Conservation (phyloP, 768 basidiomycete genomes). For the Tulasnella sp. region DNA sequence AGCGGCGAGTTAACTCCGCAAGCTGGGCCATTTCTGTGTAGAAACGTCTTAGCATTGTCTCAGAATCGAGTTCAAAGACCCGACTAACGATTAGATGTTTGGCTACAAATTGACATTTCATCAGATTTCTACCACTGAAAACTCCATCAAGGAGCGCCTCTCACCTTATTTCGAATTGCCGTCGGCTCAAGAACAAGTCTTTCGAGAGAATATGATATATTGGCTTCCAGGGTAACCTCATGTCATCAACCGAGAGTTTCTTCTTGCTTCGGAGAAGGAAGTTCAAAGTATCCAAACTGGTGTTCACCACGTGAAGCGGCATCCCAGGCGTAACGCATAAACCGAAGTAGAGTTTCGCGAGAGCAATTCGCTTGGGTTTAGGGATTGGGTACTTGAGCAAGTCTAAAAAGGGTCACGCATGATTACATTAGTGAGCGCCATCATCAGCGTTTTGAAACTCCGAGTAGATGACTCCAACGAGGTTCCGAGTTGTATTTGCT, state of each 20-base stretch:
- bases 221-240: slow-evolving; percentile 76
- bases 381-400: slow-evolving; percentile 83
- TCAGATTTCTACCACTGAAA: neutral
- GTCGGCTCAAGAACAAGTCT: slow-evolving; percentile 64
- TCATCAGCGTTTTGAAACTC: neutral
- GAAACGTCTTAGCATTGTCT: neutral
- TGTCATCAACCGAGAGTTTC: slow-evolving; percentile 62
- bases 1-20: slow-evolving; percentile 55
- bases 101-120: slow-evolving; percentile 29
- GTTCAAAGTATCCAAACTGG: slow-evolving; percentile 52
- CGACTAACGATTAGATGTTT: slow-evolving; percentile 46
- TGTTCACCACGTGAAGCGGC: slow-evolving; percentile 54
- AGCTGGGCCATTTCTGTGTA: slow-evolving; percentile 48
- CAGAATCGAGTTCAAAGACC: neutral
- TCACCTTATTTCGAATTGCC: slow-evolving; percentile 70
- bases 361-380: slow-evolving; percentile 56
- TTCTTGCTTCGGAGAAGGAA: slow-evolving; percentile 54
- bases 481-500: neutral
- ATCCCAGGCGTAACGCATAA: slow-evolving; percentile 66
- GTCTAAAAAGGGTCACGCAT: slow-evolving; percentile 16
- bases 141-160: slow-evolving; percentile 20
- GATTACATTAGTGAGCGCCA: neutral
- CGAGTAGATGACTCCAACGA: neutral
- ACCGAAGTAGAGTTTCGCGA: slow-evolving; percentile 72
- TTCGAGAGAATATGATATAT: slow-evolving; percentile 56